phyloP scores from a whole-genome alignment of 345 rosid genomes.

The Zanthoxylum bungeanum region DNA sequence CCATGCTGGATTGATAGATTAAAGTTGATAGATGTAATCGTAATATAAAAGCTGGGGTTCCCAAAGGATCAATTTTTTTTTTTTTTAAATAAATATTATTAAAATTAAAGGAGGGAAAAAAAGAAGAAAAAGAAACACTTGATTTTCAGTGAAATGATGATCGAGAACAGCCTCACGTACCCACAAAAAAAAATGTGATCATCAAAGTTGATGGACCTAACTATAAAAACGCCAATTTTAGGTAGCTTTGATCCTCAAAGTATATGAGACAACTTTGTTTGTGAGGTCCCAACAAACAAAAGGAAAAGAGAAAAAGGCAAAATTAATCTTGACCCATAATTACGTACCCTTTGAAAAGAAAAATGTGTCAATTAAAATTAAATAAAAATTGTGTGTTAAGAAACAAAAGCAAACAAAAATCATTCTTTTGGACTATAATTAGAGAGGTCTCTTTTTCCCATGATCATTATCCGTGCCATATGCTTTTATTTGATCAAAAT shows the following conservation, averaged over 20 bases:
- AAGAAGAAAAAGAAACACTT: constrained; percentile 3
- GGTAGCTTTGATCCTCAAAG: constrained; percentile 32
- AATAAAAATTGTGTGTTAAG: neutral
- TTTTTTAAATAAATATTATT: too few species aligned
- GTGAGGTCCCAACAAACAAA: constrained; percentile 45
- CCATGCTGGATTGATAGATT: neutral
- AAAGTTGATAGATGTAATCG: constrained; percentile 16
- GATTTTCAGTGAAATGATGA: constrained; percentile 31
- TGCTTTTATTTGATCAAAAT: constrained; percentile 24
- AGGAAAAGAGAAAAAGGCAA: constrained; percentile 30
- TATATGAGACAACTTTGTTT: constrained; percentile 57
- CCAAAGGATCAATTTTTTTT: neutral
- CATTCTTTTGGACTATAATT: constrained; percentile 40
- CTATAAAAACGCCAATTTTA: constrained; percentile 13
- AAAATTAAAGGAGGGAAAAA: neutral
- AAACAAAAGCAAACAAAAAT: constrained; percentile 28
- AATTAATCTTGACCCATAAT: constrained; percentile 38
- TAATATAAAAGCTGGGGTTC: constrained; percentile 8
- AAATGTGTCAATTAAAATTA: neutral
- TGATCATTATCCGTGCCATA: constrained; percentile 29
- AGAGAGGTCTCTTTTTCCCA: constrained; percentile 18
- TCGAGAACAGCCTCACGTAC: constrained; percentile 7
- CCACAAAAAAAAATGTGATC: constrained; percentile 11
- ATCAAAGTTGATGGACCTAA: constrained; percentile 16
- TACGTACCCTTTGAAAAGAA: constrained; percentile 31